Percentiles rank a stretch among this genome's conserved stretches.
phyloP scores from a whole-genome alignment of 2,329 filamentous ascomycete genomes.

The Pseudogymnoascus sp. region DNA sequence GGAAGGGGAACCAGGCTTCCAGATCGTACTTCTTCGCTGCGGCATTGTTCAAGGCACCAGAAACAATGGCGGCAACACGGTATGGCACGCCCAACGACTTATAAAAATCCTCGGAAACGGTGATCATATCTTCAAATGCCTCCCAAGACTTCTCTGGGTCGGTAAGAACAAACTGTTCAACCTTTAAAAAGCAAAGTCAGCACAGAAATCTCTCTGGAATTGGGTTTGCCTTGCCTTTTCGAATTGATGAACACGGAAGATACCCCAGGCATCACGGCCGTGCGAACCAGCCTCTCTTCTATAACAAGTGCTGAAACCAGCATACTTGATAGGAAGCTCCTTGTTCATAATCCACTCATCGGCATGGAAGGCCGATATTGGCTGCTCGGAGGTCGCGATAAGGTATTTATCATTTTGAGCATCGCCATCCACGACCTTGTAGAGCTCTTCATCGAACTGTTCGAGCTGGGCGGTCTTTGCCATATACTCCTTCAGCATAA shows the following conservation, averaged over 20 bases:
- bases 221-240: constrained; percentile 56
- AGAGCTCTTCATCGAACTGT: constrained; percentile 95
- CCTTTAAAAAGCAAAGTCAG: constrained; percentile 33
- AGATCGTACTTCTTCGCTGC: constrained; percentile 90
- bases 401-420: constrained; percentile 78
- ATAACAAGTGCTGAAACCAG: constrained; percentile 92
- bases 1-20: constrained; percentile 93
- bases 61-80: constrained; percentile 87
- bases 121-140: constrained; percentile 88
- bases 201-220: background rate
- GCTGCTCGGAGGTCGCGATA: constrained; percentile 83
- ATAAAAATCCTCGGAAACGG: constrained; percentile 88
- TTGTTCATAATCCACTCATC: constrained; percentile 84
- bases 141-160: constrained; percentile 90
- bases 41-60: constrained; percentile 87
- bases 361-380: constrained; percentile 83
- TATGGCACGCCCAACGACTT: constrained; percentile 82
- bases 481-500: constrained; percentile 95
- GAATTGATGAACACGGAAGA: constrained; percentile 97
- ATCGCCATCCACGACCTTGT: constrained; percentile 88
- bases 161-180: constrained; percentile 71
- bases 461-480: constrained; percentile 95
- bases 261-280: constrained; percentile 91
- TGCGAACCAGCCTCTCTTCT: constrained; percentile 90
- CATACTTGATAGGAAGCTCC: constrained; percentile 85